These are phyloP conservation scores for Boletus vermiculosoides DNA, from an alignment of 768 basidiomycete genomes.

Conservation along the genomic window DNA sequence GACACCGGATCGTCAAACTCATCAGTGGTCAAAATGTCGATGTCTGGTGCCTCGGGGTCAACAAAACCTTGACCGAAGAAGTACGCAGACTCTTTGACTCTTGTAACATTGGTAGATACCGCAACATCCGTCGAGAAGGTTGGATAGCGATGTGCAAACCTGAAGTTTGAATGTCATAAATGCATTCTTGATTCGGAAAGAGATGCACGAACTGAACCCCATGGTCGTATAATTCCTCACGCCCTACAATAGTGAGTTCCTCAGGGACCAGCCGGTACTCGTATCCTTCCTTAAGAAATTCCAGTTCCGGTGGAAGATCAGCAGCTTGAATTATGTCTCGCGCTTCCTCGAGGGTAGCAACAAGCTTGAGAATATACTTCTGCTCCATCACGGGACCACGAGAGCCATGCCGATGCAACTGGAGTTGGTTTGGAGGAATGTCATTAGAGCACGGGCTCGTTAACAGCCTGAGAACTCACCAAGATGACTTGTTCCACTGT, in stretches of 20 bases:
- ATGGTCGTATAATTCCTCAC: conserved; percentile 40
- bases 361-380: conserved; percentile 31
- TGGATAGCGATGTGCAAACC: conserved; percentile 25
- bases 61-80: conserved; percentile 42
- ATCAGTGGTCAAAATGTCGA: conserved; percentile 29
- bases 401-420: conserved; percentile 45
- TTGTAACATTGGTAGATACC: conserved; percentile 12
- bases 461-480: conserved; percentile 21
- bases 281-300: conserved; percentile 40
- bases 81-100: conserved; percentile 41
- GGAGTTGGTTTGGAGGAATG: background rate
- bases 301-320: conserved; percentile 32
- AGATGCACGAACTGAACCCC: conserved; percentile 35
- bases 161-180: background rate
- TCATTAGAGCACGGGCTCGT: background rate
- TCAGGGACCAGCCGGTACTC: conserved; percentile 33
- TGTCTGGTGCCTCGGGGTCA: conserved; percentile 28
- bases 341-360: conserved; percentile 29
- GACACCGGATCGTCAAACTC: conserved; percentile 36
- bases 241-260: conserved; percentile 38
- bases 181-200: background rate
- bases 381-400: conserved; percentile 35
- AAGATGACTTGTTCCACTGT: conserved; percentile 41
- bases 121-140: conserved; percentile 12
- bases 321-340: conserved; percentile 24